phyloP scores from a whole-genome alignment of 768 basidiomycete genomes.

The Leccinum barrowsii region DNA sequence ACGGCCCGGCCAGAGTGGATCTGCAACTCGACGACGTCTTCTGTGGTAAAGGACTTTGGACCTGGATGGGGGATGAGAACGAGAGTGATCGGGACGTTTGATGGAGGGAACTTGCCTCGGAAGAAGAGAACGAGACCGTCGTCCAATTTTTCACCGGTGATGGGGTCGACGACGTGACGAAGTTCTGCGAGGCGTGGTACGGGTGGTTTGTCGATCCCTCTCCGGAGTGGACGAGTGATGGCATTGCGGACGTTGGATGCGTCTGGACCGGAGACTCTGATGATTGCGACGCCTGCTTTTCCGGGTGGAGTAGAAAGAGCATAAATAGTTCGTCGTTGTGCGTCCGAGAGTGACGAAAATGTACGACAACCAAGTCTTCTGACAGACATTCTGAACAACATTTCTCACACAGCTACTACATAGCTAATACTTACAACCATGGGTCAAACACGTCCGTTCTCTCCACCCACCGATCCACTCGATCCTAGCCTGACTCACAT shows the following conservation, averaged over 20 bases:
- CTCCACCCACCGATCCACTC: background rate
- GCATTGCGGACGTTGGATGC: slow-evolving; percentile 57
- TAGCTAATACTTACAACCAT: slow-evolving; percentile 36
- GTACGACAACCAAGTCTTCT: background rate
- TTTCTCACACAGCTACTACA: background rate
- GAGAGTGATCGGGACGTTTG: background rate
- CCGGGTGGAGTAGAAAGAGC: slow-evolving; percentile 87
- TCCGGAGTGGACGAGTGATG: slow-evolving; percentile 44
- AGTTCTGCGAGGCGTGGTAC: slow-evolving; percentile 67
- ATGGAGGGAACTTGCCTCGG: slow-evolving; percentile 45
- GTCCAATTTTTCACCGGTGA: slow-evolving; percentile 60
- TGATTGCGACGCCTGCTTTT: slow-evolving; percentile 77
- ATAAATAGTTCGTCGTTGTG: slow-evolving; percentile 76
- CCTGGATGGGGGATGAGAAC: slow-evolving; percentile 38
- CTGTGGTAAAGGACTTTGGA: slow-evolving; percentile 79
- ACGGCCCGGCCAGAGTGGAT: slow-evolving; percentile 84
- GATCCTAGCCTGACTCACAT: slow-evolving; percentile 5
- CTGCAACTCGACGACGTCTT: slow-evolving; percentile 81
- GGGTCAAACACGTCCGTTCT: slow-evolving; percentile 79
- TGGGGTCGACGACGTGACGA: slow-evolving; percentile 64
- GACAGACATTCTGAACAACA: background rate
- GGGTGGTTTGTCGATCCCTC: slow-evolving; percentile 31
- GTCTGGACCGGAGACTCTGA: slow-evolving; percentile 80
- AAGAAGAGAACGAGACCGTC: slow-evolving; percentile 83
- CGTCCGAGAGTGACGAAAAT: slow-evolving; percentile 35